These are phyloP conservation scores for Hemisphaericaspora subhashii DNA, from an alignment of 1,139 yeast genomes.

Conservation along the genomic window DNA sequence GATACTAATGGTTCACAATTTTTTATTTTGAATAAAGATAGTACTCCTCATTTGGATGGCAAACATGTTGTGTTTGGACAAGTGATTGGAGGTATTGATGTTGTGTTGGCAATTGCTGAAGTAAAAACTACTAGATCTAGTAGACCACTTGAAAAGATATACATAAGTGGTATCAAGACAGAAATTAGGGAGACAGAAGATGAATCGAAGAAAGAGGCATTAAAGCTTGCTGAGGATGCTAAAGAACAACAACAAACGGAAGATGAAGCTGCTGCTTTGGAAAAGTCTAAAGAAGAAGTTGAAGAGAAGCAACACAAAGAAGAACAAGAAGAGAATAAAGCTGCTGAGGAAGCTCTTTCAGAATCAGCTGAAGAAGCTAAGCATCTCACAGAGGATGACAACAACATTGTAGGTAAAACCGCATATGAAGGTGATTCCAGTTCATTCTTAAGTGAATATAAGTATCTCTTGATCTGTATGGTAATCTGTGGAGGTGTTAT, in stretches of 20 bases:
- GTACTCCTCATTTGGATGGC: conserved; percentile 47
- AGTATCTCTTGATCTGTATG: background rate
- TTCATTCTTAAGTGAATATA: background rate
- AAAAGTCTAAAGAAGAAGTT: conserved; percentile 11
- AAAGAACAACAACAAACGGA: conserved; percentile 9
- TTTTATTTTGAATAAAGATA: conserved; percentile 34
- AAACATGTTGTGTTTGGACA: conserved; percentile 59
- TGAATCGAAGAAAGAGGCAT: too few species aligned
- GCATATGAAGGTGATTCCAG: background rate
- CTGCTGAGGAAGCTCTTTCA: background rate
- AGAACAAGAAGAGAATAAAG: background rate
- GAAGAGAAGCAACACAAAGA: conserved; percentile 9
- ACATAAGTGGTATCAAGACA: conserved; percentile 23
- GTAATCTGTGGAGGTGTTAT: background rate
- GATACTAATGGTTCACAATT: conserved; percentile 46
- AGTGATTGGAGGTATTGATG: conserved; percentile 43
- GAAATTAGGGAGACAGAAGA: conserved; percentile 11
- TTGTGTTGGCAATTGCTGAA: conserved; percentile 37
- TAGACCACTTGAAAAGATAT: conserved; percentile 36
- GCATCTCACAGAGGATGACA: background rate
- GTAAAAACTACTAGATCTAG: conserved; percentile 36
- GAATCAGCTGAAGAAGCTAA: background rate
- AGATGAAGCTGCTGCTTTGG: background rate
- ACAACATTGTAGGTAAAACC: too few species aligned
- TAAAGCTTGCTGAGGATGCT: conserved; percentile 8